These are phyloP conservation scores for Taxillus chinensis DNA, from an alignment of 164 flowering plant species.

Conservation along the genomic window DNA sequence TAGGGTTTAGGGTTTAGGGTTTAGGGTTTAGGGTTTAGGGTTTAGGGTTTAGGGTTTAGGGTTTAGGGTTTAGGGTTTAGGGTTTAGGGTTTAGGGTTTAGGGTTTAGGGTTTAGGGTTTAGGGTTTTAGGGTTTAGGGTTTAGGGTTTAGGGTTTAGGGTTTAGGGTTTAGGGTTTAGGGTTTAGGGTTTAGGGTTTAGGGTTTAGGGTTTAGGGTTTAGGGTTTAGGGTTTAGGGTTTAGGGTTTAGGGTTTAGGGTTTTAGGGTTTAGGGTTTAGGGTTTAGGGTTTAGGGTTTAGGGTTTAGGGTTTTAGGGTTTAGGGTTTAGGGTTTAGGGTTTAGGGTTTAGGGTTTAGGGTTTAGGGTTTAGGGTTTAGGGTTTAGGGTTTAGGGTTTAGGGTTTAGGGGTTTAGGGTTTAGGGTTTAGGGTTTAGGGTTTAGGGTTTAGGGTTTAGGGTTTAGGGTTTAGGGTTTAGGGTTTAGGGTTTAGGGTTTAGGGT, in stretches of 20 bases:
- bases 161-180: not conserved
- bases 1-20: not conserved
- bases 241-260: slow-evolving; percentile 1
- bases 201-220: not conserved
- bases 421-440: not conserved
- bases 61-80: not conserved
- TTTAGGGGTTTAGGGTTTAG: not conserved
- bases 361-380: not conserved
- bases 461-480: not conserved
- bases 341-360: not conserved
- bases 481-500: not conserved
- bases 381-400: not conserved
- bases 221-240: not conserved
- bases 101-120: not conserved
- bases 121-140: not conserved
- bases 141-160: not conserved
- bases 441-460: not conserved
- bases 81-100: not conserved
- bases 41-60: not conserved
- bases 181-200: not conserved
- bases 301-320: not conserved
- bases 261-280: not conserved
- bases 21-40: not conserved
- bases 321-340: not conserved
- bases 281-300: not conserved